These are phyloP conservation scores for Rhodotorula babjevae DNA, from an alignment of 768 basidiomycete species.

Conservation along the genomic window DNA sequence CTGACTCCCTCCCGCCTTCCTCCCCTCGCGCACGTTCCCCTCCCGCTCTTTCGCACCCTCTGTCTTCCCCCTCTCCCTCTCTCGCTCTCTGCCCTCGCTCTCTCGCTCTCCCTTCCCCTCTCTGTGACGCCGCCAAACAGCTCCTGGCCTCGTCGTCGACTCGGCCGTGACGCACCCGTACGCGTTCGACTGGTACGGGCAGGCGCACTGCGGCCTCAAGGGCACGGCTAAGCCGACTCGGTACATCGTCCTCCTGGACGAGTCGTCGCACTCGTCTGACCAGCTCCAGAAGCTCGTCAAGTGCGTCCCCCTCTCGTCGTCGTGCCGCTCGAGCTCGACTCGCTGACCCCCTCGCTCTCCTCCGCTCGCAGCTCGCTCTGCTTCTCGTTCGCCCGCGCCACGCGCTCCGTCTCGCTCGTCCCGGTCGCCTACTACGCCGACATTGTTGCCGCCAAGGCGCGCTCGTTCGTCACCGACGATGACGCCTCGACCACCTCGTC, in stretches of 20 bases:
- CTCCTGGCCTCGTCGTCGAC: conserved; percentile 35
- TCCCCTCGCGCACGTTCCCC: too few species aligned
- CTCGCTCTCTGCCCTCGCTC: too few species aligned
- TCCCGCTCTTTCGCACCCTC: too few species aligned
- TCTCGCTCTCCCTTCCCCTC: too few species aligned
- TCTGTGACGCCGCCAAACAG: too few species aligned
- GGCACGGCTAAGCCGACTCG: conserved; percentile 39
- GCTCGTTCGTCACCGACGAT: conserved; percentile 30
- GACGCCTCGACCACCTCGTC: conserved; percentile 16
- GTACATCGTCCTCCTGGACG: conserved; percentile 40
- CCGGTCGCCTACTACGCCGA: conserved; percentile 36
- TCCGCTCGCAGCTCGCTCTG: conserved; percentile 31
- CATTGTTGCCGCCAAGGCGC: conserved; percentile 33
- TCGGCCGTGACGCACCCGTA: conserved; percentile 16
- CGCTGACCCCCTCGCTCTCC: not conserved
- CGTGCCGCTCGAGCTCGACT: too few species aligned
- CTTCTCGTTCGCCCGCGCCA: conserved; percentile 39
- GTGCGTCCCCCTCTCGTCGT: not conserved
- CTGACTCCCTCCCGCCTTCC: not conserved
- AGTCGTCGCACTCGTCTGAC: conserved; percentile 34
- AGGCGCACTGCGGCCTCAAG: conserved; percentile 26
- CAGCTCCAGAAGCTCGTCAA: conserved; percentile 32
- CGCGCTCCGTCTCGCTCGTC: conserved; percentile 40
- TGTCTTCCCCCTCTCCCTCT: too few species aligned
- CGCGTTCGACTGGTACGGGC: conserved; percentile 16